Evolutionary conservation across 1,284 basidiomycete species (phyloP), one percentile per base, ranked within the genome.

Genomic region (Melampsora americana): DNA sequence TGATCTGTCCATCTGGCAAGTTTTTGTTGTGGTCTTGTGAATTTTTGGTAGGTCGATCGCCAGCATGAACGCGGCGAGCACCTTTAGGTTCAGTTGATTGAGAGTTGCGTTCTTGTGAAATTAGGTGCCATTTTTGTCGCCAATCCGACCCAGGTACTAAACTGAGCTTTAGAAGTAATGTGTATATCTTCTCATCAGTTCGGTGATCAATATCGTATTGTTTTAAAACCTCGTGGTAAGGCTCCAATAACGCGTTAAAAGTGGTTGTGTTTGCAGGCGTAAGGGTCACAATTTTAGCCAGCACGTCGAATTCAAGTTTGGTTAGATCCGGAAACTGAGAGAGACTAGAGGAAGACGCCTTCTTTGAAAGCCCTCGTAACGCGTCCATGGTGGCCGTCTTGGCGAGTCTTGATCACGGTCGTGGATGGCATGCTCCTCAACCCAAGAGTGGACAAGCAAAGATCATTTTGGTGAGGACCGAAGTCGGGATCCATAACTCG

Each of bases 111-210:
- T 60, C 16, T 23, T 35, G 14, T n/a, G 30, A 3, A 44, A 46
- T 62, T 28, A 30, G 50, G 28, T 66, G 48, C 71, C 71, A 74
- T 66, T 74, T 74, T 30, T 74, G 71, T 26, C 65, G 64, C 71
- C 71, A 74, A 74, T 74, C 64, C 26, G 48, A 23, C 30, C 71
- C 71, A 66, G 71, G 53, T 26, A 66, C 71, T 50, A 74, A 44
- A n/a, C 71, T 74, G 30, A 74, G 64, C 39, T 74, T 74, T n/a
- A 74, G 71, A 0, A 74, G 46, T 30, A 66, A 46, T 3, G 64
- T 66, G 65, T 74, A 74, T 42, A 66, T 66, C 65, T 66, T 66
- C 11, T 74, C 64, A 53, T 74, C 71, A 28, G 53, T 74, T 64
- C 50, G 64, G 9, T 62, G 71, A 66, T 74, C 64, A 50, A 74